Evolutionary conservation across 164 flowering plant genomes (phyloP), one percentile per base, ranked within the genome.

Genomic region (Stephania japonica): DNA sequence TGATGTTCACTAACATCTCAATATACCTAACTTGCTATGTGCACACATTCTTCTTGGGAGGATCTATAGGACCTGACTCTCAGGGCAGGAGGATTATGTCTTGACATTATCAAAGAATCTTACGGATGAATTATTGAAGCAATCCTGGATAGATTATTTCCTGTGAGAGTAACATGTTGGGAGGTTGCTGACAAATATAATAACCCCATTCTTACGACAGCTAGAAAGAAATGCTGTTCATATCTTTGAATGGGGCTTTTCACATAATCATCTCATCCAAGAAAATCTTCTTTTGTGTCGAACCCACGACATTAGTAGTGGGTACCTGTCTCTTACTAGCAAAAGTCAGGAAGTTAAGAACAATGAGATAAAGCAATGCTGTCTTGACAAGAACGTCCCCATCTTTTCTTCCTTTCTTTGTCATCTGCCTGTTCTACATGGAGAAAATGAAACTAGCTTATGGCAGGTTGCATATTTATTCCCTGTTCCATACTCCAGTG

Each of bases 311-410:
- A 70, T 70, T 50, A 13, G 70, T 73, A 73, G 76, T 73, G 78
- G 65, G 75, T 56, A 41, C 38, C 72, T 78, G 68, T 70, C 73
- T 59, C 71, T 63, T 27, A 23, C 47, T 32, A 68, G 67, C 24
- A 47, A 68, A 71, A 75, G 78, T 71, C 61, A 41, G 71, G 59
- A 62, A 71, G 68, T 49, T 78, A 70, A 78, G 64, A 65, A 71
- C 70, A 68, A 78, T 71, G 67, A 61, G 72, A 72, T 75, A 65
- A 76, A 71, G 75, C 72, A 71, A 66, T 71, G 67, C 63, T 42
- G 41, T 70, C 66, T 75, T 75, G 78, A 75, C 19, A 41, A 68
- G 23, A 75, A 70, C 73, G 13, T 50, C 49, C 63, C 56, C 26
- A 43, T 53, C 61, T 65, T 71, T 65, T 65, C 53, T 49, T 26